Conservation (phyloP, 2,329 filamentous ascomycete species). For the Hypoxylon sp. region DNA sequence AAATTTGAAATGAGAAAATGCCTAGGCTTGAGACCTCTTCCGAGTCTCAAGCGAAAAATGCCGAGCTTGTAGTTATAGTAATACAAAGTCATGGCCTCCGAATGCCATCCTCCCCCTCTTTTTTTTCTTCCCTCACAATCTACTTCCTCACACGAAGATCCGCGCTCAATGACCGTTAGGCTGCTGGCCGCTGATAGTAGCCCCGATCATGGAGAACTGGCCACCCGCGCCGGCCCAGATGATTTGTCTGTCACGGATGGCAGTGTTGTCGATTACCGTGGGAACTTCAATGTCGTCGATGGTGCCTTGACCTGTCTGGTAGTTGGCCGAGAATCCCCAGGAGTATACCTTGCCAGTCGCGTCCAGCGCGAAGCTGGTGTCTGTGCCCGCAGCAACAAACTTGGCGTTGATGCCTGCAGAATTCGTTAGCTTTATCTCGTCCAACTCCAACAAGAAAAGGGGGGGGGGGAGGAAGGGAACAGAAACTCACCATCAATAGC, state of each 20-base stretch:
- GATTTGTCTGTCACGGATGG: conserved; percentile 77
- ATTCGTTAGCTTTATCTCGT: conserved; percentile 30
- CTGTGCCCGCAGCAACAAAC: conserved; percentile 69
- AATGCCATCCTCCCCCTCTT: neutral
- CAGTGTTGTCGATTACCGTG: conserved; percentile 84
- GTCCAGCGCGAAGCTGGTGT: conserved; percentile 77
- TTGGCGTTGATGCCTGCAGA: conserved; percentile 57
- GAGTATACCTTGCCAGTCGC: conserved; percentile 74
- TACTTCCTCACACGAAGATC: too few relatives aligned
- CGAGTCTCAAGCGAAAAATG: conserved; percentile 10
- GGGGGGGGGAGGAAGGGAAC: neutral
- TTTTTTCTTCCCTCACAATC: neutral
- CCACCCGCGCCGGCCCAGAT: conserved; percentile 85
- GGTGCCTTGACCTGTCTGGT: conserved; percentile 79
- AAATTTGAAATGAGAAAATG: neutral
- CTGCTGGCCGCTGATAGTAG: conserved; percentile 41
- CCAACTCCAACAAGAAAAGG: too few relatives aligned
- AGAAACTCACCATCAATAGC: conserved; percentile 60
- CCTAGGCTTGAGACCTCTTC: neutral
- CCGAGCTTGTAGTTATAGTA: conserved; percentile 22
- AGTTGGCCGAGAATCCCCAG: conserved; percentile 83
- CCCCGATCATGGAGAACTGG: conserved; percentile 76
- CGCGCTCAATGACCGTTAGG: conserved; percentile 20
- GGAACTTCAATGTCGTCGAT: conserved; percentile 82
- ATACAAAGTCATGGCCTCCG: neutral